A percentile compares a stretch with the other conserved stretches of the same genome.
Evolutionary conservation across 2,329 filamentous ascomycete genomes (phyloP).

Genomic region (Sporothrix luriei): DNA sequence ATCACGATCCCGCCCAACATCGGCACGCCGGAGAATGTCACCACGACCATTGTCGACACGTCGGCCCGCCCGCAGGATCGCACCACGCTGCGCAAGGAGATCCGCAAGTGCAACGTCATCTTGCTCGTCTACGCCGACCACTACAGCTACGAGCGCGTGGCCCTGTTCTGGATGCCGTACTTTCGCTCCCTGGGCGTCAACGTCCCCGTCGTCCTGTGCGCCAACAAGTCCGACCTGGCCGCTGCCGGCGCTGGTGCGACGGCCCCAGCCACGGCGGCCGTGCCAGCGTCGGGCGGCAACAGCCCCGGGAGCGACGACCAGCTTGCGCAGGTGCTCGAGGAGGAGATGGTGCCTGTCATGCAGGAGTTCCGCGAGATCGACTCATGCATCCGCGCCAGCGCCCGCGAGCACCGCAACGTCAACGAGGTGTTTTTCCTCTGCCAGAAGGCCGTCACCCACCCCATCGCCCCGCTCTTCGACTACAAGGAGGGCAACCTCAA

Average conservation of each 20-base stretch:
- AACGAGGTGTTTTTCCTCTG: conserved; percentile 97
- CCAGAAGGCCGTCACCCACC: conserved; percentile 96
- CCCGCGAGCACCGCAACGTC: conserved; percentile 87
- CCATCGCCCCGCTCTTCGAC: conserved; percentile 93
- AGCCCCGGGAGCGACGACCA: conserved; percentile 56
- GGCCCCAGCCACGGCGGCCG: neutral
- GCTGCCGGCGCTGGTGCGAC: neutral
- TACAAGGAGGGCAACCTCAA: conserved; percentile 90
- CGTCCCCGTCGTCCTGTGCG: conserved; percentile 92
- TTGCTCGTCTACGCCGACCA: conserved; percentile 96
- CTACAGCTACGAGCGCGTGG: conserved; percentile 97
- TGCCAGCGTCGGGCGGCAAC: conserved; percentile 16
- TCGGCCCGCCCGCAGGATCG: conserved; percentile 93
- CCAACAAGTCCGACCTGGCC: conserved; percentile 93
- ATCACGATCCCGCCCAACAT: conserved; percentile 93
- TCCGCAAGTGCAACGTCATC: conserved; percentile 96
- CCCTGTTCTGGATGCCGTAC: conserved; percentile 97
- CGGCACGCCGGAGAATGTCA: conserved; percentile 93
- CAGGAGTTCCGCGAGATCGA: conserved; percentile 98
- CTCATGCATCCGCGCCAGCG: conserved; percentile 93
- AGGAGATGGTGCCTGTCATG: conserved; percentile 98
- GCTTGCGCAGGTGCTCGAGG: conserved; percentile 83
- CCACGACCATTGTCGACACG: conserved; percentile 96
- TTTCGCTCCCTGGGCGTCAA: conserved; percentile 98
- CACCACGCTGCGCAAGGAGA: conserved; percentile 85